Conservation (phyloP, 1,284 basidiomycete genomes). For the Leccinum cinnamomeum region DNA sequence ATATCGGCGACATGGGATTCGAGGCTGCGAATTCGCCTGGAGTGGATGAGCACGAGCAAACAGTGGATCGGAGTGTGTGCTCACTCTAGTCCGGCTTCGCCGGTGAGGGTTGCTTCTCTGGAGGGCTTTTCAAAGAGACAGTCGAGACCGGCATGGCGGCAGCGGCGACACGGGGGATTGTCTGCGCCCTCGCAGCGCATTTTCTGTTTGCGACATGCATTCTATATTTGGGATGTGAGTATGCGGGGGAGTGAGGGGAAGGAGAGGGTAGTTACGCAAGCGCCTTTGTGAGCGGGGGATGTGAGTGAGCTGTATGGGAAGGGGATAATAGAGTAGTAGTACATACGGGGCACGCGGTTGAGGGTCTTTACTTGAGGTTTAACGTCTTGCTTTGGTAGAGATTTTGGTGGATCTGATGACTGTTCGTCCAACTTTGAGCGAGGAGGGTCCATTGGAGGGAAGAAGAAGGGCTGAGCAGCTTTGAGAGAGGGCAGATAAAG, state of each 20-base stretch:
- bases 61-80: slow-evolving; percentile 37
- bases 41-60: slow-evolving; percentile 14
- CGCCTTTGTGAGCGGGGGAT: background rate
- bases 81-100: slow-evolving; percentile 86
- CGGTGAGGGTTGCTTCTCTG: slow-evolving; percentile 78
- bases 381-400: slow-evolving; percentile 51
- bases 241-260: too few species aligned
- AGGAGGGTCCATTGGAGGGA: background rate
- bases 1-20: slow-evolving; percentile 82
- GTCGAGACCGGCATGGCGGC: slow-evolving; percentile 79
- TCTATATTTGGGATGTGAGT: slow-evolving; percentile 43
- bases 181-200: slow-evolving; percentile 90
- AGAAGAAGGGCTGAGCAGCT: background rate
- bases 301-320: slow-evolving; percentile 16
- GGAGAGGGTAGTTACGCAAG: slow-evolving; percentile 23
- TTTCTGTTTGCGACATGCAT: slow-evolving; percentile 84
- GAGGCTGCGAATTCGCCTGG: slow-evolving; percentile 82
- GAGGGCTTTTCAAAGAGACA: slow-evolving; percentile 91
- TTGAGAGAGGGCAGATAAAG: slow-evolving; percentile 1
- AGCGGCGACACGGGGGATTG: slow-evolving; percentile 88
- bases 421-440: slow-evolving; percentile 46
- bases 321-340: slow-evolving; percentile 19
- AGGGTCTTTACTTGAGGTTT: slow-evolving; percentile 73
- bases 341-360: slow-evolving; percentile 80
- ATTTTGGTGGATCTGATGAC: slow-evolving; percentile 39